phyloP scores from a whole-genome alignment of 352 stramenopile genomes.

The Phytopythium delawarense region DNA sequence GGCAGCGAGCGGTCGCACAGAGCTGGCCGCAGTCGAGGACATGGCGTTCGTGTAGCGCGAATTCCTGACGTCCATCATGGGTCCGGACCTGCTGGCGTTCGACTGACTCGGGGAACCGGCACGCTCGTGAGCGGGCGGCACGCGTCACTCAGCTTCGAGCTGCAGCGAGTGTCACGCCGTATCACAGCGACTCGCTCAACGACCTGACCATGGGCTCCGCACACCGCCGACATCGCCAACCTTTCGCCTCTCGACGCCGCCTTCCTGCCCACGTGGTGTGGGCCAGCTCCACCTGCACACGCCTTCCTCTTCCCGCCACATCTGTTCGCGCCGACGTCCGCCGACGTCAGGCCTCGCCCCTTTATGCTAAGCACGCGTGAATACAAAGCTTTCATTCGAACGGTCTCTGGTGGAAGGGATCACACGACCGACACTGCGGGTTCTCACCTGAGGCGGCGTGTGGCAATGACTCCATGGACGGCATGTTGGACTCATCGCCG shows the following conservation, averaged over 20 bases:
- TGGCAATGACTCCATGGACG: too few species aligned
- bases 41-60: slow-evolving; percentile 26
- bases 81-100: slow-evolving; percentile 30
- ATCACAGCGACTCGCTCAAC: slow-evolving; percentile 25
- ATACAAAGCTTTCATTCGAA: not conserved
- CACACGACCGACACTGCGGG: not conserved
- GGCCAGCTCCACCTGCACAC: too few species aligned
- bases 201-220: slow-evolving; percentile 30
- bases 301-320: not conserved
- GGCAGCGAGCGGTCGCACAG: slow-evolving; percentile 17
- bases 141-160: slow-evolving; percentile 26
- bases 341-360: not conserved
- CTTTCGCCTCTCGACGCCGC: slow-evolving; percentile 30
- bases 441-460: not conserved
- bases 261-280: slow-evolving; percentile 19
- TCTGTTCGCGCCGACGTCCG: not conserved
- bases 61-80: slow-evolving; percentile 39
- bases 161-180: slow-evolving; percentile 31
- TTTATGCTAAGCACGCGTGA: not conserved
- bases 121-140: slow-evolving; percentile 39
- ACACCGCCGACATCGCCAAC: slow-evolving; percentile 11
- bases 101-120: slow-evolving; percentile 35
- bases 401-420: not conserved
- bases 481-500: too few species aligned
- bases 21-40: slow-evolving; percentile 7